Conservation (phyloP, 2,329 filamentous ascomycete genomes). For the Monosporascus cannonballus region DNA sequence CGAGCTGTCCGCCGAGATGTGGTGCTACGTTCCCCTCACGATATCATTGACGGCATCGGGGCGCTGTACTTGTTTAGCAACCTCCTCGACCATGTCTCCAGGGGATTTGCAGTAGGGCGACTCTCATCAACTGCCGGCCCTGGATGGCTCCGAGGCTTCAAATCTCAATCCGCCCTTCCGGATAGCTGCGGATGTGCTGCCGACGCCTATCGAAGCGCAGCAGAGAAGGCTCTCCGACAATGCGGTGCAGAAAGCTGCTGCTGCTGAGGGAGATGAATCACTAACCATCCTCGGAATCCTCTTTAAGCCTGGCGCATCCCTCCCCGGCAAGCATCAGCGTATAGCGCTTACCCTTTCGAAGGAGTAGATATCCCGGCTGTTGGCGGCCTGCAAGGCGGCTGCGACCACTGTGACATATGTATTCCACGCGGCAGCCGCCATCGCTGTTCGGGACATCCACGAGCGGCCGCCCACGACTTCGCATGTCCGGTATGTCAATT, state of each 20-base stretch:
- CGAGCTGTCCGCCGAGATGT: conserved; percentile 16
- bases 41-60: conserved; percentile 35
- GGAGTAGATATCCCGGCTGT: not conserved
- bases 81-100: conserved; percentile 17
- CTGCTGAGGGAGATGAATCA: not conserved
- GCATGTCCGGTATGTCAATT: not conserved
- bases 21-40: conserved; percentile 30
- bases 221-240: not conserved
- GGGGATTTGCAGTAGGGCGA: not conserved
- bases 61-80: conserved; percentile 29
- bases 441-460: not conserved
- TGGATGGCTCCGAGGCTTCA: not conserved
- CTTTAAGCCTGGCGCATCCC: not conserved
- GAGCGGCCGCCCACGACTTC: not conserved
- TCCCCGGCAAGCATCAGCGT: not conserved
- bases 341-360: not conserved
- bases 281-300: not conserved
- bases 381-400: not conserved
- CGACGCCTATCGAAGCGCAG: not conserved
- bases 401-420: not conserved
- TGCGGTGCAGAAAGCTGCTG: not conserved
- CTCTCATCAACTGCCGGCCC: not conserved
- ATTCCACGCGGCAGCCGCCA: not conserved
- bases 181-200: not conserved
- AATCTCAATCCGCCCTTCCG: not conserved